phyloP scores from a whole-genome alignment of 2,329 filamentous ascomycete genomes.

The Aspergillus bombycis region DNA sequence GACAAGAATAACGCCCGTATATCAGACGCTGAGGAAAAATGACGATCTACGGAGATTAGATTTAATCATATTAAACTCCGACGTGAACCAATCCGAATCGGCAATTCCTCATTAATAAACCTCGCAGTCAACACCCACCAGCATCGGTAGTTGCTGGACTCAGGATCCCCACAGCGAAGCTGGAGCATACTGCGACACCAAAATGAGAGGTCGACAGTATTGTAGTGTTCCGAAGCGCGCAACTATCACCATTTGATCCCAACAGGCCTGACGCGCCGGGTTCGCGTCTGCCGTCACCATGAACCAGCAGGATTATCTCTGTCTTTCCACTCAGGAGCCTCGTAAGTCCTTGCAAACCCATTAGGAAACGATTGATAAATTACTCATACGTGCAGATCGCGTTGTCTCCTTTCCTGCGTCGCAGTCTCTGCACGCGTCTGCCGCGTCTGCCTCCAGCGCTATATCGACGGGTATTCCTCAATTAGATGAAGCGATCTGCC shows the following conservation, averaged over 20 bases:
- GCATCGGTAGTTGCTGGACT: neutral
- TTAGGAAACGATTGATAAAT: neutral
- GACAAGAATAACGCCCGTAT: neutral
- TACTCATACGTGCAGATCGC: constrained; percentile 27
- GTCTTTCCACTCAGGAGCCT: constrained; percentile 29
- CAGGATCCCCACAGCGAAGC: neutral
- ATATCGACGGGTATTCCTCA: constrained; percentile 50
- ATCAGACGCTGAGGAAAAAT: constrained; percentile 9
- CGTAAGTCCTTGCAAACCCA: constrained; percentile 25
- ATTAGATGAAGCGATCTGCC: constrained; percentile 47
- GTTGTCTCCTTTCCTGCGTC: constrained; percentile 41
- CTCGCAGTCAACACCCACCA: neutral
- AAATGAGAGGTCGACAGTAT: constrained; percentile 2
- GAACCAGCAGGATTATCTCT: constrained; percentile 1
- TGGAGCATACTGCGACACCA: neutral
- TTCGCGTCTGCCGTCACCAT: neutral
- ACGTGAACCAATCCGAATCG: neutral
- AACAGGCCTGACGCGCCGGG: neutral
- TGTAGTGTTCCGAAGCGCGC: neutral
- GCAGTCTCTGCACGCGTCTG: constrained; percentile 38
- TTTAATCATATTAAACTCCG: neutral
- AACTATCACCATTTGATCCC: neutral
- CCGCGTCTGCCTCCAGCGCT: constrained; percentile 19
- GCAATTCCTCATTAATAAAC: neutral
- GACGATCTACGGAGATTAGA: constrained; percentile 1